Conservation (phyloP, 257 asterid genomes). For the Solanum sejunctum region DNA sequence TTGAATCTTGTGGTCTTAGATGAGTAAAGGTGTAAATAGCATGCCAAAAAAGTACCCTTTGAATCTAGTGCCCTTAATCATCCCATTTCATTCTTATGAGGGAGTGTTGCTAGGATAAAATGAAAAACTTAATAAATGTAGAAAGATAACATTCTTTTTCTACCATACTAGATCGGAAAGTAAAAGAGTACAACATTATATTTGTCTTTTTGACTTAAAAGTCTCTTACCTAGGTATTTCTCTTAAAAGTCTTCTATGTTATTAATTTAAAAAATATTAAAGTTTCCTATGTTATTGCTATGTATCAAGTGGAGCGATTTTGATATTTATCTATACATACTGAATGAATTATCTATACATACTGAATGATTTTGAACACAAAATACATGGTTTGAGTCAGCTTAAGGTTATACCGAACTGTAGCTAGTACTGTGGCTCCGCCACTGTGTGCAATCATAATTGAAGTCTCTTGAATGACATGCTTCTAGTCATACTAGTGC, state of each 20-base stretch:
- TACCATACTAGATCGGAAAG: background rate
- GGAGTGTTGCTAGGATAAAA: background rate
- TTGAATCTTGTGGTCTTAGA: background rate
- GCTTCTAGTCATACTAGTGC: background rate
- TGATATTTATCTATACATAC: too few species aligned
- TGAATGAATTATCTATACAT: background rate
- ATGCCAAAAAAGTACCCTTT: background rate
- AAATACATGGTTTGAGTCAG: background rate
- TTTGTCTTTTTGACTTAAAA: background rate
- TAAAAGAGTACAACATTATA: background rate
- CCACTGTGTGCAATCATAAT: background rate
- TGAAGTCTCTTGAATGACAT: background rate
- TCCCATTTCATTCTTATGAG: background rate
- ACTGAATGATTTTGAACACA: background rate
- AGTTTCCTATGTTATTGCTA: background rate
- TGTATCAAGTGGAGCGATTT: background rate
- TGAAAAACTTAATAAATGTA: background rate
- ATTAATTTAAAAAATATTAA: background rate
- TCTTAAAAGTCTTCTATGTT: background rate
- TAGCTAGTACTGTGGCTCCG: background rate
- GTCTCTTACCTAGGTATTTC: background rate
- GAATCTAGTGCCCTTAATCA: background rate
- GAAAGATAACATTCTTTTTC: background rate
- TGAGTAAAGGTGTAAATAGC: background rate
- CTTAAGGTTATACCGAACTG: background rate